Evolutionary conservation across 2,329 filamentous ascomycete genomes (phyloP).

Genomic region (Phaeosphaeria sp.): DNA sequence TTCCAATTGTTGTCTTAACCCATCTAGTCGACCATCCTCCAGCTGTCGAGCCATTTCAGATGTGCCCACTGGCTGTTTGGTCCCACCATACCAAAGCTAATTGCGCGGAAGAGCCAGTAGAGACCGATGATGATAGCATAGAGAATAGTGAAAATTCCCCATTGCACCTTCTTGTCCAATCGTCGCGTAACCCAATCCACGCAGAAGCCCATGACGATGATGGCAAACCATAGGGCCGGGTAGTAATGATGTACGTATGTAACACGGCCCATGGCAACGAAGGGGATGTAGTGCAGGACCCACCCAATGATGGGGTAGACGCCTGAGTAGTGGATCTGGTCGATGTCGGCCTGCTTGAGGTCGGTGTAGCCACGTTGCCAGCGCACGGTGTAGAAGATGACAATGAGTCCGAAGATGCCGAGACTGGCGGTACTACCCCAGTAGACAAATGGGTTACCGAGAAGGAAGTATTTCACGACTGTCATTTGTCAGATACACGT

Average conservation of each 20-base stretch:
- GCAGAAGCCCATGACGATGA: conserved; percentile 86
- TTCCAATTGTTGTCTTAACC: not conserved
- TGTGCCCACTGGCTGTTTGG: conserved; percentile 83
- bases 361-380: conserved; percentile 96
- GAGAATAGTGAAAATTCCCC: conserved; percentile 72
- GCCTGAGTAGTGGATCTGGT: conserved; percentile 93
- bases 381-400: conserved; percentile 85
- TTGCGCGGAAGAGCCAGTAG: conserved; percentile 88
- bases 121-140: conserved; percentile 79
- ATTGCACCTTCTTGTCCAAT: conserved; percentile 68
- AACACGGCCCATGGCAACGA: conserved; percentile 96
- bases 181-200: conserved; percentile 81
- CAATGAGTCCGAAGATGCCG: conserved; percentile 72
- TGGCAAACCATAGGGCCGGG: conserved; percentile 96
- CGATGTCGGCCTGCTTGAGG: conserved; percentile 78
- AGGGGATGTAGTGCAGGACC: conserved; percentile 95
- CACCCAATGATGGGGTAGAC: conserved; percentile 92
- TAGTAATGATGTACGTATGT: conserved; percentile 99
- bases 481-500: conserved; percentile 16
- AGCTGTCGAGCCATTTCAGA: conserved; percentile 90
- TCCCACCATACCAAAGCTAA: conserved; percentile 96
- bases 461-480: conserved; percentile 95
- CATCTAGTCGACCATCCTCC: conserved; percentile 76
- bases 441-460: conserved; percentile 95
- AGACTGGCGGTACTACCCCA: conserved; percentile 89